Evolutionary conservation across 2,329 filamentous ascomycete genomes (phyloP).

Genomic region (Aspergillus pseudoterreus): DNA sequence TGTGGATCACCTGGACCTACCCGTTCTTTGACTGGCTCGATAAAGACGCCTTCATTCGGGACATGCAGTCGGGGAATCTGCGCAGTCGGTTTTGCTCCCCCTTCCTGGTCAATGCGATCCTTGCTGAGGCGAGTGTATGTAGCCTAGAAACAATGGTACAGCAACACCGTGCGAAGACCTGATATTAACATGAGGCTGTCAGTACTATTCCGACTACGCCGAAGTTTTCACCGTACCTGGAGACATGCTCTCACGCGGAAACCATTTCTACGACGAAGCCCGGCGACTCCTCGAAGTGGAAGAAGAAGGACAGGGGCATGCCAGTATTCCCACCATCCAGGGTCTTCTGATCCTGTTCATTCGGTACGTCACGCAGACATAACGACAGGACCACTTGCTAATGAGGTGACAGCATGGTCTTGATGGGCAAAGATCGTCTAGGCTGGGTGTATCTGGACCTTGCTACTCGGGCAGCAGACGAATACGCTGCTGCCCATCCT

Average conservation of each 20-base stretch:
- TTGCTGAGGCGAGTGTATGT: constrained; percentile 31
- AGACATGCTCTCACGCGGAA: constrained; percentile 20
- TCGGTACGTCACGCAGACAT: constrained; percentile 10
- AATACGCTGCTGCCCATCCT: constrained; percentile 15
- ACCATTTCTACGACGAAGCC: constrained; percentile 30
- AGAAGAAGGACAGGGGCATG: constrained; percentile 16
- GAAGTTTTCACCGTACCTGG: constrained; percentile 24
- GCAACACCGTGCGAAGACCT: not conserved
- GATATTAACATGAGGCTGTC: constrained; percentile 3
- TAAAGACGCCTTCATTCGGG: constrained; percentile 24
- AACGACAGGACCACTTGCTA: not conserved
- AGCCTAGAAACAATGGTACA: not conserved
- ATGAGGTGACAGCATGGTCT: constrained; percentile 13
- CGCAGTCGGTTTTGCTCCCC: constrained; percentile 29
- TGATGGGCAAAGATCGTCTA: constrained; percentile 29
- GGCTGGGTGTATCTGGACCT: constrained; percentile 26
- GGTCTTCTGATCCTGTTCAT: constrained; percentile 23
- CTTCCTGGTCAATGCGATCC: constrained; percentile 34
- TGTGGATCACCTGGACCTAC: constrained; percentile 33
- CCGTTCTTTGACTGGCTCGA: constrained; percentile 29
- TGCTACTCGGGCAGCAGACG: constrained; percentile 18
- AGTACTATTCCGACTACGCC: constrained; percentile 23
- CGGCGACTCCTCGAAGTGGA: constrained; percentile 24
- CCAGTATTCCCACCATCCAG: constrained; percentile 25
- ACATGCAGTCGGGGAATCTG: constrained; percentile 24